Conservation (phyloP, 345 rosid genomes). For the Citrus unshiu region DNA sequence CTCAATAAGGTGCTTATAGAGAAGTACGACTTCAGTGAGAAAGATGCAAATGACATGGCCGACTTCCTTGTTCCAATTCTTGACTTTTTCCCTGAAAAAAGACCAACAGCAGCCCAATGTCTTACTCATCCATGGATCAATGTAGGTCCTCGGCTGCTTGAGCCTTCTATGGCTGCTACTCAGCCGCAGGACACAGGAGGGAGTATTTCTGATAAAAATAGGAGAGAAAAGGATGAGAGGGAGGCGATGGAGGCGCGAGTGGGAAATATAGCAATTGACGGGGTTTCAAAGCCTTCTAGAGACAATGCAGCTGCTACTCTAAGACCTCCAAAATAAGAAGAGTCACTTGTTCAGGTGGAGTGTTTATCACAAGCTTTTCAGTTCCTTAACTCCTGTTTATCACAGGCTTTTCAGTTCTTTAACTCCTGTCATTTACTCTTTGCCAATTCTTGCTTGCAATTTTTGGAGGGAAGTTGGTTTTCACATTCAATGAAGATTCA, state of each 20-base stretch:
- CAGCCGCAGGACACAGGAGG: conserved; percentile 26
- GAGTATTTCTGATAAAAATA: conserved; percentile 23
- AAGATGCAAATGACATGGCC: conserved; percentile 53
- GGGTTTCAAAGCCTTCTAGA: conserved; percentile 22
- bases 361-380: background rate
- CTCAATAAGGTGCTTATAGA: conserved; percentile 59
- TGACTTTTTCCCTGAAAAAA: conserved; percentile 69
- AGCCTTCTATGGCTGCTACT: conserved; percentile 34
- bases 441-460: conserved; percentile 11
- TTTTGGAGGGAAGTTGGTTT: conserved; percentile 7
- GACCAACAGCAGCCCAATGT: conserved; percentile 66
- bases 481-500: background rate
- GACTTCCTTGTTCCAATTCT: conserved; percentile 62
- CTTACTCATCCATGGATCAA: conserved; percentile 66
- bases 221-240: conserved; percentile 46
- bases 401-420: background rate
- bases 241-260: conserved; percentile 59
- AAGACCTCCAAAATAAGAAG: background rate
- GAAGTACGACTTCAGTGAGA: conserved; percentile 60
- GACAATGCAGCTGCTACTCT: background rate
- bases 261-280: conserved; percentile 52
- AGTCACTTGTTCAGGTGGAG: background rate
- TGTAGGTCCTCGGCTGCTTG: conserved; percentile 39
- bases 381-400: too few species aligned
- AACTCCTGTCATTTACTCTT: background rate